These are phyloP conservation scores for Aspergillus quadricinctus DNA, from an alignment of 2,329 filamentous ascomycete species.

Conservation along the genomic window DNA sequence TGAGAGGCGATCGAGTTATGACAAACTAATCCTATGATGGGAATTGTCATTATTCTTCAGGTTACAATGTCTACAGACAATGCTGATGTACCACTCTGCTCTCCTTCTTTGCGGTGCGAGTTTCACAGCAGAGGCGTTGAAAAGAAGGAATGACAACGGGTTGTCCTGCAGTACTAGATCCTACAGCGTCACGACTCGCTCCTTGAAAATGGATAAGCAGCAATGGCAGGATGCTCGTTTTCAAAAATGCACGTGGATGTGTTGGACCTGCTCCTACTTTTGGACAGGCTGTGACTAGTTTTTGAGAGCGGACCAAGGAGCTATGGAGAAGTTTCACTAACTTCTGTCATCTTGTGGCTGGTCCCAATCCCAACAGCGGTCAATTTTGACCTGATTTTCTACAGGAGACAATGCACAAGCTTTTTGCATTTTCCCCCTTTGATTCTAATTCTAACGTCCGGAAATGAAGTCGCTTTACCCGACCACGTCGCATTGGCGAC, in stretches of 20 bases:
- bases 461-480: not conserved
- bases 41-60: not conserved
- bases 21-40: not conserved
- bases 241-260: not conserved
- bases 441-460: not conserved
- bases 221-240: conserved; percentile 4
- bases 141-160: conserved; percentile 22
- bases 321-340: conserved; percentile 10
- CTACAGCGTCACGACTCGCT: conserved; percentile 10
- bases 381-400: conserved; percentile 8
- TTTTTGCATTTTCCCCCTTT: not conserved
- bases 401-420: not conserved
- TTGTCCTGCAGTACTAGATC: conserved; percentile 26
- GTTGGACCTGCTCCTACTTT: not conserved
- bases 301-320: not conserved
- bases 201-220: not conserved
- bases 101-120: conserved; percentile 9
- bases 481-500: not conserved
- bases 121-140: conserved; percentile 33
- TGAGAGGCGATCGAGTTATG: not conserved
- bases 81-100: conserved; percentile 8
- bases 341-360: conserved; percentile 12
- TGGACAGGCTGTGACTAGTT: conserved; percentile 1
- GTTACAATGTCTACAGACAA: not conserved
- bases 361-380: conserved; percentile 15